Percentiles rank a stretch among this genome's conserved stretches.
Conservation (phyloP, 208 protist species). For the Borovskyia barvae region DNA sequence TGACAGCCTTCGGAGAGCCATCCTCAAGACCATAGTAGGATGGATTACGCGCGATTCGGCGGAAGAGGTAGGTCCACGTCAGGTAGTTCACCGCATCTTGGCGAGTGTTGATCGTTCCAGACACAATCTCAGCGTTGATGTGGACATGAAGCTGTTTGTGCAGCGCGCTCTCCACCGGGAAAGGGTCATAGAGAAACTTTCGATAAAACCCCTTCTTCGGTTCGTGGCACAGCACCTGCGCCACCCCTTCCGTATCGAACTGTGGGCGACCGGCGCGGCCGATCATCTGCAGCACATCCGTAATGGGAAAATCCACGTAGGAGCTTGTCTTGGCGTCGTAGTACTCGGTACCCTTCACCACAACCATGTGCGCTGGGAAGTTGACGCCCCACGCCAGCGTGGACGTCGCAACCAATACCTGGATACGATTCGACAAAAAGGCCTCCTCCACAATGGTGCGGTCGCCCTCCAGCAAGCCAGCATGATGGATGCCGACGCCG, state of each 20-base stretch:
- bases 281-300: conserved; percentile 99
- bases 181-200: conserved; percentile 99
- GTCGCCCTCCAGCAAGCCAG: conserved; percentile 90
- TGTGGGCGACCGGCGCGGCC: conserved; percentile 98
- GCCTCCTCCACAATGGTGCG: conserved; percentile 92
- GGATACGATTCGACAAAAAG: conserved; percentile 94
- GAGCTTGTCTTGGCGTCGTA: conserved; percentile 96
- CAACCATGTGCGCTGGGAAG: conserved; percentile 99
- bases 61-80: conserved; percentile 99
- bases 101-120: conserved; percentile 92
- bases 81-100: conserved; percentile 98
- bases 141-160: conserved; percentile 96
- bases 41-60: conserved; percentile 96
- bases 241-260: conserved; percentile 95
- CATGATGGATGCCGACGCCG: conserved; percentile 99
- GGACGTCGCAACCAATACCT: conserved; percentile 98
- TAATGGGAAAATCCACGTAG: conserved; percentile 99
- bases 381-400: conserved; percentile 99
- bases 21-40: conserved; percentile 98
- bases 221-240: conserved; percentile 97
- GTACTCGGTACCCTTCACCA: conserved; percentile 99
- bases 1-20: conserved; percentile 79
- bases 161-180: conserved; percentile 99
- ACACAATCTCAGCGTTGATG: conserved; percentile 98
- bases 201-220: conserved; percentile 99